These are phyloP conservation scores for Ogataea haglerorum DNA, from an alignment of 805 yeast species.

Conservation along the genomic window DNA sequence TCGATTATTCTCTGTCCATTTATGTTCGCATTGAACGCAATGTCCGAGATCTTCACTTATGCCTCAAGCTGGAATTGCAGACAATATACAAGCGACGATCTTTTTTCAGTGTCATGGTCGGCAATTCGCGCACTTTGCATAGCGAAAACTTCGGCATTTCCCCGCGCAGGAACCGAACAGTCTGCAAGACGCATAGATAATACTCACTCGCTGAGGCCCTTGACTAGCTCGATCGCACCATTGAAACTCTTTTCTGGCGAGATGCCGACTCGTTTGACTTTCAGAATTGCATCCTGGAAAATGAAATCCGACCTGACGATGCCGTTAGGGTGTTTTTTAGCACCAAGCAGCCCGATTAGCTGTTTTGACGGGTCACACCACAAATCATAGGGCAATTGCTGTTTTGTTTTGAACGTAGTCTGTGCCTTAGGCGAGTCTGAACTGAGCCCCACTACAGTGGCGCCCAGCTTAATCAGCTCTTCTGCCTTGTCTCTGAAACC, in stretches of 20 bases:
- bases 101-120: too few relatives aligned
- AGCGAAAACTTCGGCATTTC: neutral
- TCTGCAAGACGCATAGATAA: neutral
- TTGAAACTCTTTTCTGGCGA: constrained; percentile 58
- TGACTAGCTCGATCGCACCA: constrained; percentile 57
- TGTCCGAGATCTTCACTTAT: neutral
- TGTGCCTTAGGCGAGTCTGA: constrained; percentile 82
- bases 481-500: constrained; percentile 74
- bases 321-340: constrained; percentile 72
- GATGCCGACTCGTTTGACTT: constrained; percentile 48
- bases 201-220: constrained; percentile 31
- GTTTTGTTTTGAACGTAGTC: constrained; percentile 68
- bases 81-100: neutral
- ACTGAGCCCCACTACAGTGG: constrained; percentile 73
- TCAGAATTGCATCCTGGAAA: constrained; percentile 71
- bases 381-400: constrained; percentile 67
- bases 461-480: constrained; percentile 45
- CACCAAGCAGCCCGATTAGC: constrained; percentile 74
- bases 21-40: neutral
- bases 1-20: neutral
- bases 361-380: constrained; percentile 71
- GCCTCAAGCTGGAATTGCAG: neutral
- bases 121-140: too few relatives aligned
- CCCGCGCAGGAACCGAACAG: neutral
- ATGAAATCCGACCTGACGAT: constrained; percentile 90